These are phyloP conservation scores for Anthostomella pinea DNA, from an alignment of 2,329 filamentous ascomycete genomes.

Conservation along the genomic window DNA sequence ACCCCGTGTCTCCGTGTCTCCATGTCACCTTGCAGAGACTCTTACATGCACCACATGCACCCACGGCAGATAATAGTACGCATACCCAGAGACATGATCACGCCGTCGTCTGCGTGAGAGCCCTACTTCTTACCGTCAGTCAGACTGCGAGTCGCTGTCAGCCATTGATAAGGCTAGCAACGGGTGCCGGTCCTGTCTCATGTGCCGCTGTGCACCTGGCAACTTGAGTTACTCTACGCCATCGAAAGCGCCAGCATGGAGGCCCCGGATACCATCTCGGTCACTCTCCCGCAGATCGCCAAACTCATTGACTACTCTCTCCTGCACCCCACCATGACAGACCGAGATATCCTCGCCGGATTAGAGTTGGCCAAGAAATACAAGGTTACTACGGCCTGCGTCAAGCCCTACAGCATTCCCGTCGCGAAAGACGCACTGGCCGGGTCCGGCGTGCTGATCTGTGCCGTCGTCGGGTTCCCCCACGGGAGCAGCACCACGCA, in stretches of 20 bases:
- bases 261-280: constrained; percentile 29
- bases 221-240: neutral
- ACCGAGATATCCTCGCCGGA: constrained; percentile 48
- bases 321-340: constrained; percentile 60
- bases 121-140: no score
- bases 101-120: no score
- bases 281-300: constrained; percentile 46
- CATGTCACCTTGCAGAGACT: no score
- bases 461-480: constrained; percentile 60
- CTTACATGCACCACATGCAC: no score
- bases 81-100: no score
- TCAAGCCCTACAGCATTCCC: constrained; percentile 56
- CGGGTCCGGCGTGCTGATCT: constrained; percentile 48
- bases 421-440: constrained; percentile 45
- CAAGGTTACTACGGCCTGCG: constrained; percentile 53
- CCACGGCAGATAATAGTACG: no score
- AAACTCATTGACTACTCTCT: constrained; percentile 61
- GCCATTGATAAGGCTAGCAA: no score
- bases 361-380: constrained; percentile 46
- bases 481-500: constrained; percentile 54
- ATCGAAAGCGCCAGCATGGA: constrained; percentile 5
- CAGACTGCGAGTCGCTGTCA: no score
- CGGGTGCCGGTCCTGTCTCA: no score
- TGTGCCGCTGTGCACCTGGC: neutral
- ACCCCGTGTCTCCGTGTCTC: no score